phyloP scores from a whole-genome alignment of 345 rosid genomes.

The Heritiera littoralis region DNA sequence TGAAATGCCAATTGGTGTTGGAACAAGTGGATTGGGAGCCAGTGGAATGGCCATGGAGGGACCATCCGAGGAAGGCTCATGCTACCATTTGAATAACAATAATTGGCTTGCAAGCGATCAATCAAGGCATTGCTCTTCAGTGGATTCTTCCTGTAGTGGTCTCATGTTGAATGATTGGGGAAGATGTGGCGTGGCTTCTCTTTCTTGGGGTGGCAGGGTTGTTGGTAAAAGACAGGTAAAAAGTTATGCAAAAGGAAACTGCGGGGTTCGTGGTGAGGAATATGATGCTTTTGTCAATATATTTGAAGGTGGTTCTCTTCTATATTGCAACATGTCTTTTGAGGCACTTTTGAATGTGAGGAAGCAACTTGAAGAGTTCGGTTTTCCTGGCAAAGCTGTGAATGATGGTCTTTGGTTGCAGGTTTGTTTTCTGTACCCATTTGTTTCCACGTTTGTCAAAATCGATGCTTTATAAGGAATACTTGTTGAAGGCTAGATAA shows the following conservation, averaged over 20 bases:
- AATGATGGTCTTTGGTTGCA: conserved; percentile 99
- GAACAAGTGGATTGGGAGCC: conserved; percentile 42
- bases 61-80: conserved; percentile 73
- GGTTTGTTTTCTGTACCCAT: conserved; percentile 46
- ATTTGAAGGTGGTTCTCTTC: conserved; percentile 93
- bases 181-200: conserved; percentile 65
- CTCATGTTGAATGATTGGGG: conserved; percentile 78
- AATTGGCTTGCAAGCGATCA: conserved; percentile 70
- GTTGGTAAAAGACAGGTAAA: conserved; percentile 75
- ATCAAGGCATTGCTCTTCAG: conserved; percentile 59
- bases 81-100: conserved; percentile 54
- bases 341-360: conserved; percentile 87
- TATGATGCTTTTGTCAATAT: conserved; percentile 76
- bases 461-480: conserved; percentile 1
- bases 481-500: not conserved
- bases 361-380: conserved; percentile 93
- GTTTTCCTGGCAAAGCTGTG: conserved; percentile 94
- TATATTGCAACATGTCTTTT: conserved; percentile 94
- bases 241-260: conserved; percentile 54
- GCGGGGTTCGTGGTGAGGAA: conserved; percentile 69
- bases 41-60: conserved; percentile 74
- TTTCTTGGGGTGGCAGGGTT: conserved; percentile 98
- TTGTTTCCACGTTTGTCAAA: conserved; percentile 23
- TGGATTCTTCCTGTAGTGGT: conserved; percentile 58
- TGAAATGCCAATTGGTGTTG: conserved; percentile 43